Evolutionary conservation across 225 moss, liverwort and hornwort species (phyloP), one percentile per base, ranked within the genome.

Genomic region (Rhytidiadelphus loreus): DNA sequence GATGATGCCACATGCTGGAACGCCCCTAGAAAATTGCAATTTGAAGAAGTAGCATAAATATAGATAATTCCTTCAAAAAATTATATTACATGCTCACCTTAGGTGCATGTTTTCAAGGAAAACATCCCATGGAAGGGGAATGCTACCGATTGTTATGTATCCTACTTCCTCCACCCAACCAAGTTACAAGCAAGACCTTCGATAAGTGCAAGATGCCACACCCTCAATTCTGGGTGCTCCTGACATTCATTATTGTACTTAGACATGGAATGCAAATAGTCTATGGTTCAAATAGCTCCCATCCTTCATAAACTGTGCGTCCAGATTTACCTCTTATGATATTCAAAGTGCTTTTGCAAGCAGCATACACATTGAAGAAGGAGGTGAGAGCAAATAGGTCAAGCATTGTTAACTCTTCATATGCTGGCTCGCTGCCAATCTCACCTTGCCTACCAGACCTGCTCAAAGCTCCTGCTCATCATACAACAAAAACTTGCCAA

Each of bases 301-400:
- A 95, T 50, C 95, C 95, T 88, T 90, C 95, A 87, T 90, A 95
- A 29, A 87, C 88, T 37, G 95, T 94, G 80, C 90, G 89, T 59
- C 95, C 94, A 58, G 85, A 24, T 89, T 92, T 95, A 35, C 95
- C 95, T 89, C 94, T 71, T 21, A 91, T 58, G 62, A 29, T 77
- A 73, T 95, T 95, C 73, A 95, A 68, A 18, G 92, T 87, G 90
- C 92, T 92, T 90, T 95, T 95, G 91, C 90, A 94, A 21, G 85
- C 86, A 73, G 94, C 92, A 58, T 94, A 95, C 52, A 92, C 85
- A n/a, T 92, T 94, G 88, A 95, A 94, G 77, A 95, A 95, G 43
- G 92, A 91, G 60, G 92, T 91, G 80, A 95, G 92, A 16, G 85
- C 53, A 13, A 94, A 82, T 48, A 93, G 81, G 80, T 94, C 94